Percentiles rank a stretch among this genome's conserved stretches.
Evolutionary conservation across 176 grass and related monocot species (phyloP).

Genomic region (Oryza punctata): DNA sequence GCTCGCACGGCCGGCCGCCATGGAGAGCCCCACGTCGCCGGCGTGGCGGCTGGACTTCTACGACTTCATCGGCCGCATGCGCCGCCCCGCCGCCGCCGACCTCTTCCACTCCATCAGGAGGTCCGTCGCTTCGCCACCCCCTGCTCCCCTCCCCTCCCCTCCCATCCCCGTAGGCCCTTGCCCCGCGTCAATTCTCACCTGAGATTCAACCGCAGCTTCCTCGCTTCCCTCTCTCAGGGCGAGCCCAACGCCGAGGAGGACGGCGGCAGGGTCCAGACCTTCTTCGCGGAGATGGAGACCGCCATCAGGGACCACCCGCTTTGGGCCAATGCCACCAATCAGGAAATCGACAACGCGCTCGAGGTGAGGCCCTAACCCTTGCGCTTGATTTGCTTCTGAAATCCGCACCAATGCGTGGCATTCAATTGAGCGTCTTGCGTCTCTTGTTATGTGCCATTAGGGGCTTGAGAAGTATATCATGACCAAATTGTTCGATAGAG

Average conservation of each 20-base stretch:
- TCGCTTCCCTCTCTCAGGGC: conserved; percentile 65
- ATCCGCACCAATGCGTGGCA: not conserved
- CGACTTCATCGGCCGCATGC: conserved; percentile 83
- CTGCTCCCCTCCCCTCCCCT: too few relatives aligned
- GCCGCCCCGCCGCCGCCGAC: conserved; percentile 73
- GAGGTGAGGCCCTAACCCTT: conserved; percentile 42
- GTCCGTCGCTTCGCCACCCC: conserved; percentile 7
- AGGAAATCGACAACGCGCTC: conserved; percentile 85
- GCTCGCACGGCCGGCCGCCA: not conserved
- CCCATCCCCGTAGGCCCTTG: not conserved
- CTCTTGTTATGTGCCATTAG: conserved; percentile 27
- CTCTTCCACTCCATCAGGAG: conserved; percentile 80
- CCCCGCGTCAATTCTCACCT: conserved; percentile 2
- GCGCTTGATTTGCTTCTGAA: not conserved
- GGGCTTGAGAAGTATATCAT: conserved; percentile 90
- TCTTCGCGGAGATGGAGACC: conserved; percentile 65
- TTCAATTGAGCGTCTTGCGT: not conserved
- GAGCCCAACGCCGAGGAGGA: conserved; percentile 57
- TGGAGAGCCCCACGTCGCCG: conserved; percentile 59
- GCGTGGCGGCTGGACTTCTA: conserved; percentile 69
- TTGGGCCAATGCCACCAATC: conserved; percentile 65
- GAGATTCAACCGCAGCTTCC: conserved; percentile 58
- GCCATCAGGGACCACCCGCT: conserved; percentile 71
- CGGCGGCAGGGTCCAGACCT: conserved; percentile 66
- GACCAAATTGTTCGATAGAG: conserved; percentile 81